Percentiles rank a stretch among this genome's conserved stretches.
phyloP scores from a whole-genome alignment of 176 grass and related monocot species.

The Tuctoria greenei region DNA sequence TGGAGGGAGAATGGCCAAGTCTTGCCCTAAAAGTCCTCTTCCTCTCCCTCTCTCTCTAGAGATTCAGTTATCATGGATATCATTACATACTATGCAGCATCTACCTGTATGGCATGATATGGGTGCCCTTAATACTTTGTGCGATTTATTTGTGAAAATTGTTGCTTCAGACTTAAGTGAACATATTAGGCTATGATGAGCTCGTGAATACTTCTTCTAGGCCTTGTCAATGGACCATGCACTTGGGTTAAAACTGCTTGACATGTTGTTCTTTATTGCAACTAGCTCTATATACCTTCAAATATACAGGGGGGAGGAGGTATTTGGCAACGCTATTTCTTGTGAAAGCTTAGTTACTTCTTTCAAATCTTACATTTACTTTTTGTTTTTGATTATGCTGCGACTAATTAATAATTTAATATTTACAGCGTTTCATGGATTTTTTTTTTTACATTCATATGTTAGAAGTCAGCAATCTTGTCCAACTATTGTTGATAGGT shows the following conservation, averaged over 20 bases:
- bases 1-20: neutral
- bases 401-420: neutral
- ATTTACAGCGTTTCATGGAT: neutral
- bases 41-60: too few relatives aligned
- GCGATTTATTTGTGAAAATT: neutral
- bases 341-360: neutral
- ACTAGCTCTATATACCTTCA: neutral
- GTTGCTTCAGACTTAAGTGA: neutral
- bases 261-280: neutral
- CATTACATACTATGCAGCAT: neutral
- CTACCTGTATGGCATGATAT: neutral
- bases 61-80: neutral
- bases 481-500: conserved; percentile 50
- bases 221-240: neutral
- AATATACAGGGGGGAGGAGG: too few relatives aligned
- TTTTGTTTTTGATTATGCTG: neutral
- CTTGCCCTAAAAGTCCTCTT: too few relatives aligned
- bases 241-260: neutral
- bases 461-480: conserved; percentile 1
- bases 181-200: neutral
- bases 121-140: neutral
- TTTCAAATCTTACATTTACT: neutral
- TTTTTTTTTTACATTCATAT: conserved; percentile 23
- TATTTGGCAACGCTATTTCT: neutral
- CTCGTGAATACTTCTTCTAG: neutral